Evolutionary conservation across 805 yeast species (phyloP).

Genomic region (Nematodospora valgi): DNA sequence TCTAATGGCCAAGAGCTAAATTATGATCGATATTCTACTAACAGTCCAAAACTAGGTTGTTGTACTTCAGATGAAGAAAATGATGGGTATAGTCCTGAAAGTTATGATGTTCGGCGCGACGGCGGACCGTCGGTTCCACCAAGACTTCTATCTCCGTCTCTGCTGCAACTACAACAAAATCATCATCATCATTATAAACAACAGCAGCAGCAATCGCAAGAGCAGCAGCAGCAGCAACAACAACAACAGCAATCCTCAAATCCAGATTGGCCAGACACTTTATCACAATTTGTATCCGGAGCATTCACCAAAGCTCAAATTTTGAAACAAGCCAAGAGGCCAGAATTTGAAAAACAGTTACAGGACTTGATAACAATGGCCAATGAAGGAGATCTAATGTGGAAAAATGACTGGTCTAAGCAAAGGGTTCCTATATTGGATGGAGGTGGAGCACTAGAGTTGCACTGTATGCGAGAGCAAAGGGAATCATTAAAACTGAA

Average conservation of each 20-base stretch:
- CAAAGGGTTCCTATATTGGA: conserved; percentile 49
- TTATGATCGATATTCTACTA: no score
- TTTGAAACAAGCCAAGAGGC: conserved; percentile 31
- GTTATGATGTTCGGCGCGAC: no score
- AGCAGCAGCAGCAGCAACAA: background rate
- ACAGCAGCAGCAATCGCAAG: background rate
- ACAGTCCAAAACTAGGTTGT: no score
- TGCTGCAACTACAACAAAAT: background rate
- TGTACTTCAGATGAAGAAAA: no score
- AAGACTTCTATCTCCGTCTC: no score
- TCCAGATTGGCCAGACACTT: conserved; percentile 56
- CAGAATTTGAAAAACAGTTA: conserved; percentile 46
- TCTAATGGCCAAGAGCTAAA: no score
- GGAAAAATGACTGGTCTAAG: conserved; percentile 51
- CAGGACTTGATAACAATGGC: conserved; percentile 49
- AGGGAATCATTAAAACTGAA: background rate
- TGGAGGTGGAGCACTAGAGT: conserved; percentile 10
- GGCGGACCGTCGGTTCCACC: no score
- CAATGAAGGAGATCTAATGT: conserved; percentile 37
- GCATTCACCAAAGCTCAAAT: conserved; percentile 42
- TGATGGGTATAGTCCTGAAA: no score
- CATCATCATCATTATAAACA: conserved; percentile 5
- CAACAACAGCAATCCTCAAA: no score
- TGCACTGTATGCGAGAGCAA: conserved; percentile 10
- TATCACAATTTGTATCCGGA: conserved; percentile 48